phyloP scores from a whole-genome alignment of 176 grass and related monocot genomes.

The Phyllostachys edulis region DNA sequence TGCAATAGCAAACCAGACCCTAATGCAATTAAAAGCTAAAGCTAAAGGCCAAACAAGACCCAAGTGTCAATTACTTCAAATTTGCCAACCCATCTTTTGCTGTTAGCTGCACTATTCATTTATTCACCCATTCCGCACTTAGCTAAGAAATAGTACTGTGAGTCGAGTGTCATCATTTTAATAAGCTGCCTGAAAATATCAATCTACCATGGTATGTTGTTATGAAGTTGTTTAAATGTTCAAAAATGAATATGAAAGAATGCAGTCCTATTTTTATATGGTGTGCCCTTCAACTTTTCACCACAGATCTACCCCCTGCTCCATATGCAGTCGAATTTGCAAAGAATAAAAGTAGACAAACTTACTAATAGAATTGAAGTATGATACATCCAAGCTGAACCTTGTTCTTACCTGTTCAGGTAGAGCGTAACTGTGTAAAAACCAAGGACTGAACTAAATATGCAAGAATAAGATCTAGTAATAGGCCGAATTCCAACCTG shows the following conservation, averaged over 20 bases:
- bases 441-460: neutral
- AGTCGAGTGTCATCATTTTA: neutral
- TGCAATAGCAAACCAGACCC: neutral
- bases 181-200: neutral
- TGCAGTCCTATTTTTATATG: neutral
- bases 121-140: neutral
- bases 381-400: neutral
- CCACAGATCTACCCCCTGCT: neutral
- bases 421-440: neutral
- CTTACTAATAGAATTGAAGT: neutral
- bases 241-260: neutral
- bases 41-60: neutral
- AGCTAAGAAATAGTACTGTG: neutral
- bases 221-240: neutral
- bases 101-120: neutral
- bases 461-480: neutral
- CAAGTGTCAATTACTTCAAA: neutral
- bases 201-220: neutral
- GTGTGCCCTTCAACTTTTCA: neutral
- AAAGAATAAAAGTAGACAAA: neutral
- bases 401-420: neutral
- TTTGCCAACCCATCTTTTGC: neutral
- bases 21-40: neutral
- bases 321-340: neutral
- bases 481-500: neutral